Conservation (phyloP, 2,329 filamentous ascomycete genomes). For the Fusarium neocosmosporiellum region DNA sequence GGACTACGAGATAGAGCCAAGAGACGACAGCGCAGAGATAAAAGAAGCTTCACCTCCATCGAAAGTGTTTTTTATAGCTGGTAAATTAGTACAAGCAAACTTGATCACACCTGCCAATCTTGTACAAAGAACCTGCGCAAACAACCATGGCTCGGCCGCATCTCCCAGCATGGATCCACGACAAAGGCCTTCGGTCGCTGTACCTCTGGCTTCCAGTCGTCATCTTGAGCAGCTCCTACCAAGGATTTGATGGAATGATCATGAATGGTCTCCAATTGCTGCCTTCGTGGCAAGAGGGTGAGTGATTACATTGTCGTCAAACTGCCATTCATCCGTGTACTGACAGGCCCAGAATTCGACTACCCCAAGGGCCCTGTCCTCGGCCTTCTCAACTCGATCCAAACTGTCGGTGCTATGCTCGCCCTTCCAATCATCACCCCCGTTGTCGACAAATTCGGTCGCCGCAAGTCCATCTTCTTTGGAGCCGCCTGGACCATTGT, state of each 20-base stretch:
- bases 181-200: constrained; percentile 2
- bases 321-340: not conserved
- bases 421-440: not conserved
- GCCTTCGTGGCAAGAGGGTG: not conserved
- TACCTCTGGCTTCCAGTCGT: constrained; percentile 9
- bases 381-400: not conserved
- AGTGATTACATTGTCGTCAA: not conserved
- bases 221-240: not conserved
- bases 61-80: fast-evolving
- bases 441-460: not conserved
- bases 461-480: not conserved
- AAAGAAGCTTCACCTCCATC: not conserved
- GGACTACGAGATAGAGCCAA: not conserved
- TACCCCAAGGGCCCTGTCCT: not conserved
- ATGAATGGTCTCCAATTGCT: not conserved
- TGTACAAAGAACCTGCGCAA: not conserved
- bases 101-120: no score
- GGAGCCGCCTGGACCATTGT: not conserved
- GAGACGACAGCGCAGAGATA: not conserved
- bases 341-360: not conserved
- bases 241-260: not conserved
- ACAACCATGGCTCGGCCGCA: not conserved
- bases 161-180: constrained; percentile 5
- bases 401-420: not conserved
- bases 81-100: fast-evolving